Conservation (phyloP, 306 rosid species). For the Lupinus albus region DNA sequence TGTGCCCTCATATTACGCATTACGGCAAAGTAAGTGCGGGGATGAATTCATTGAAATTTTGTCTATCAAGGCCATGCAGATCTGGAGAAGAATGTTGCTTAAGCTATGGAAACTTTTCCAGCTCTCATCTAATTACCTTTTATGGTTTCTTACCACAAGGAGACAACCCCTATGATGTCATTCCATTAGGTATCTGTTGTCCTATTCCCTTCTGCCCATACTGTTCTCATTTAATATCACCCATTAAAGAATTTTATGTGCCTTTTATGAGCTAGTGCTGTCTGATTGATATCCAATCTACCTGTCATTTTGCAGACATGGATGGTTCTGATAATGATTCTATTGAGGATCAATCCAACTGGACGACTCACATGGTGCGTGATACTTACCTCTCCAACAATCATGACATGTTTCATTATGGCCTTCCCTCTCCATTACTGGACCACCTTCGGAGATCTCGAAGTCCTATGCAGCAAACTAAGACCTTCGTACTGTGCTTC, state of each 20-base stretch:
- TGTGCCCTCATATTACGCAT: slow-evolving; percentile 71
- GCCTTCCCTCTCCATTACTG: slow-evolving; percentile 78
- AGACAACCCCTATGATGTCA: slow-evolving; percentile 72
- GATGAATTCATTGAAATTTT: slow-evolving; percentile 75
- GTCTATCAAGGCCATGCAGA: slow-evolving; percentile 81
- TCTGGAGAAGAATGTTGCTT: slow-evolving; percentile 82
- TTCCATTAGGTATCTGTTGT: slow-evolving; percentile 67
- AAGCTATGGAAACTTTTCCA: slow-evolving; percentile 76
- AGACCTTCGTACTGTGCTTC: slow-evolving; percentile 54
- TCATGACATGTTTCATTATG: slow-evolving; percentile 56
- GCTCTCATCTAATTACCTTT: slow-evolving; percentile 73
- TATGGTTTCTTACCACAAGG: slow-evolving; percentile 88
- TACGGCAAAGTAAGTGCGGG: slow-evolving; percentile 75
- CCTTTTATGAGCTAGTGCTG: slow-evolving; percentile 33
- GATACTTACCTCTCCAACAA: slow-evolving; percentile 80
- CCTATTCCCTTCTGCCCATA: slow-evolving; percentile 25
- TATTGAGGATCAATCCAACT: slow-evolving; percentile 45
- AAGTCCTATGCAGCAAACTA: slow-evolving; percentile 46
- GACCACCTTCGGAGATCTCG: slow-evolving; percentile 62
- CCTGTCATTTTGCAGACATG: slow-evolving; percentile 54
- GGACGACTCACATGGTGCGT: slow-evolving; percentile 74
- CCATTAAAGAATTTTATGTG: slow-evolving; percentile 37
- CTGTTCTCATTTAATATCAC: not conserved
- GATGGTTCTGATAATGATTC: slow-evolving; percentile 45
- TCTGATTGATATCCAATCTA: slow-evolving; percentile 26